These are phyloP conservation scores for Prunus armeniaca DNA, from an alignment of 306 rosid genomes.

Conservation along the genomic window DNA sequence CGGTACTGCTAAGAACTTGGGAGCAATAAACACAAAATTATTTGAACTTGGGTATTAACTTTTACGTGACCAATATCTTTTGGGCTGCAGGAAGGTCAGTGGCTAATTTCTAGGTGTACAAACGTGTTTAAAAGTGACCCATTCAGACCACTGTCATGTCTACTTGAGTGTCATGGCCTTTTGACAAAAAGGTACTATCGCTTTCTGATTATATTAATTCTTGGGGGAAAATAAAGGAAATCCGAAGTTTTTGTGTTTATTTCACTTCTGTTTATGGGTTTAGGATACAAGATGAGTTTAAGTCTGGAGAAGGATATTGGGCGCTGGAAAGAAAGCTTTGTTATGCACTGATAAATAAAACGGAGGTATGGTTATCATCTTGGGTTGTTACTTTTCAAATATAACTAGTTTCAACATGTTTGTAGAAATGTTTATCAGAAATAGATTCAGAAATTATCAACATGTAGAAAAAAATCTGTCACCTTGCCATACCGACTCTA, in stretches of 20 bases:
- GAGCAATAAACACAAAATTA: conserved; percentile 14
- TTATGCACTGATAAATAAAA: conserved; percentile 43
- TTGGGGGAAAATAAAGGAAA: not conserved
- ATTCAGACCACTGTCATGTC: conserved; percentile 46
- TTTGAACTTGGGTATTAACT: conserved; percentile 15
- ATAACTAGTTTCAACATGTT: not conserved
- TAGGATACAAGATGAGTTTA: conserved; percentile 70
- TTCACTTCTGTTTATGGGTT: conserved; percentile 27
- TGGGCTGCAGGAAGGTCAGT: conserved; percentile 42
- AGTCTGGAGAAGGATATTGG: conserved; percentile 84
- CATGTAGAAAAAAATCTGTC: not conserved
- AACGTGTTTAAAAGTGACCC: conserved; percentile 38
- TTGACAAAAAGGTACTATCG: conserved; percentile 55
- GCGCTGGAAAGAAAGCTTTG: conserved; percentile 88
- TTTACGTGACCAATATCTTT: conserved; percentile 13
- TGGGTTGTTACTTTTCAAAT: not conserved
- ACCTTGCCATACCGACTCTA: not conserved
- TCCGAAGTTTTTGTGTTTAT: conserved; percentile 9
- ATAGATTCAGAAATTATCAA: not conserved
- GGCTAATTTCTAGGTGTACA: conserved; percentile 32
- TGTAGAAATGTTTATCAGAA: not conserved
- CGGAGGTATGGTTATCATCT: conserved; percentile 43
- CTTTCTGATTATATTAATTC: conserved; percentile 13
- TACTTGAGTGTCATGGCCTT: conserved; percentile 55
- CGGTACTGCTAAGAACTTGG: conserved; percentile 23